Conservation (phyloP, 2,329 filamentous ascomycete species). For the Alternaria panax region DNA sequence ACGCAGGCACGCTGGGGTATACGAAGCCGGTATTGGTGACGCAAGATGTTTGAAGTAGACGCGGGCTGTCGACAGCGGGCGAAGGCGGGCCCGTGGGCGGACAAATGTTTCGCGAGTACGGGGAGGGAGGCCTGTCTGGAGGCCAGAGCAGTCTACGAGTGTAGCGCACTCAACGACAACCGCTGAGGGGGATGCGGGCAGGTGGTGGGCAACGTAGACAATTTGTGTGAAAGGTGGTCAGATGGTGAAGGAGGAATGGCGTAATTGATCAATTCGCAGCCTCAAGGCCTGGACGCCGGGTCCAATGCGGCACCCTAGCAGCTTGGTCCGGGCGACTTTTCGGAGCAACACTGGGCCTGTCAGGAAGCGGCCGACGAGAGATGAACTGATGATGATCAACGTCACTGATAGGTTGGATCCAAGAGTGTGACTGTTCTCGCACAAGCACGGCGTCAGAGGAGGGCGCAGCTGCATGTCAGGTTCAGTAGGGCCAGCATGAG, state of each 20-base stretch:
- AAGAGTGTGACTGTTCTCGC: conserved; percentile 15
- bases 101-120: neutral
- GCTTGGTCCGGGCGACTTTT: conserved; percentile 27
- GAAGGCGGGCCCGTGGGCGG: conserved; percentile 15
- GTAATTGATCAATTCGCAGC: conserved; percentile 14
- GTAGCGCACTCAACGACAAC: conserved; percentile 16
- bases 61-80: conserved; percentile 4
- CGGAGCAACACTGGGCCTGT: conserved; percentile 24
- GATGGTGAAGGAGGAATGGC: conserved; percentile 20
- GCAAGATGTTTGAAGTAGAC: conserved; percentile 11
- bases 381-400: conserved; percentile 11
- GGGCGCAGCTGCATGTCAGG: conserved; percentile 24
- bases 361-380: conserved; percentile 21
- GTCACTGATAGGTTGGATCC: conserved; percentile 21
- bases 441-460: conserved; percentile 12
- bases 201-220: neutral
- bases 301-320: conserved; percentile 19
- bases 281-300: conserved; percentile 18
- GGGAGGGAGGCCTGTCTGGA: neutral
- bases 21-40: conserved; percentile 19
- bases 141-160: conserved; percentile 11
- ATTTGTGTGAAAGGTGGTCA: conserved; percentile 15
- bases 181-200: neutral
- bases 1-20: conserved; percentile 4
- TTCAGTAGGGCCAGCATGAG: neutral